A percentile compares a stretch with the other conserved stretches of the same genome.
Evolutionary conservation across 495 filamentous ascomycete species (phyloP).

Genomic region (Aspergillus incahuasiensis): DNA sequence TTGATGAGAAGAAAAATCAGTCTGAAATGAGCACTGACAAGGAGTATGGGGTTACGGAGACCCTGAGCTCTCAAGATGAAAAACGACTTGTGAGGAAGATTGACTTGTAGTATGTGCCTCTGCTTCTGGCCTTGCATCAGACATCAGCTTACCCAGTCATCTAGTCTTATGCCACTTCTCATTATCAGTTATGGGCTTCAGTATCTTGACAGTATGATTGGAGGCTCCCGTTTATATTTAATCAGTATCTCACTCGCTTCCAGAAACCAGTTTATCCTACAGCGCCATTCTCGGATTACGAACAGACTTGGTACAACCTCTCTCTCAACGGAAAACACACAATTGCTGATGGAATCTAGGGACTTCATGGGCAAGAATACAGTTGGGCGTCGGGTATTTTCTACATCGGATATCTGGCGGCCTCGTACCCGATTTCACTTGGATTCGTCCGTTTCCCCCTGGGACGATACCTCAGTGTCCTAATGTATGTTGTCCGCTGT

Average conservation of each 20-base stretch:
- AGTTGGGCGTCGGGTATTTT: constrained; percentile 38
- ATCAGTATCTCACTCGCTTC: neutral
- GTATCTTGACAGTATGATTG: constrained; percentile 15
- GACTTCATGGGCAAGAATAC: constrained; percentile 28
- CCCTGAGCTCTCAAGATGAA: constrained; percentile 7
- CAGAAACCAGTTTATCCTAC: constrained; percentile 43
- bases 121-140: neutral
- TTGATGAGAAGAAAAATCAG: neutral
- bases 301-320: constrained; percentile 26
- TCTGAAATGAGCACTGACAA: neutral
- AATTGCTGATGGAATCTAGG: neutral
- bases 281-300: constrained; percentile 47
- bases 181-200: constrained; percentile 16
- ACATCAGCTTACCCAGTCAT: neutral
- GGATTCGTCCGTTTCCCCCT: constrained; percentile 15
- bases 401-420: constrained; percentile 21
- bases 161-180: constrained; percentile 15
- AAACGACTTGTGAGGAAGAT: constrained; percentile 14
- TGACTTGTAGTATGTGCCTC: constrained; percentile 9
- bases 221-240: no score
- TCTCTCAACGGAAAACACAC: neutral
- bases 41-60: neutral
- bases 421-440: constrained; percentile 33
- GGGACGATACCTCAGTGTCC: constrained; percentile 12
- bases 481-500: constrained; percentile 9